A percentile compares a stretch with the other conserved stretches of the same genome.
Conservation (phyloP, 129 eudicot genomes). For the Lonicera japonica region DNA sequence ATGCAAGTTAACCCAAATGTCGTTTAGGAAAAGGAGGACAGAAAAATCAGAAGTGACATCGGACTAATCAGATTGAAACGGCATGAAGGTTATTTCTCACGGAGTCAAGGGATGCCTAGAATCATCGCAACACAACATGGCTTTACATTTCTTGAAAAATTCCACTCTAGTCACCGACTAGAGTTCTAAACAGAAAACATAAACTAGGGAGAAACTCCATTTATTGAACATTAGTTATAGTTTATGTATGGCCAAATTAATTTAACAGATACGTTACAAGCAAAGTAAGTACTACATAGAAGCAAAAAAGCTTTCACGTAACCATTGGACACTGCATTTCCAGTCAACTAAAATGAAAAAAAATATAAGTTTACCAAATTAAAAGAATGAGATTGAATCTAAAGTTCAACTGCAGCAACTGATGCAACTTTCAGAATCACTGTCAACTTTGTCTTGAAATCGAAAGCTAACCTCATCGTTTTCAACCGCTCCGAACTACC, state of each 20-base stretch:
- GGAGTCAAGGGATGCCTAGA: too few species aligned
- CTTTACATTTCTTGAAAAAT: too few species aligned
- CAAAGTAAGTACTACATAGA: not conserved
- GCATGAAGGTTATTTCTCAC: too few species aligned
- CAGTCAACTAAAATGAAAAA: not conserved
- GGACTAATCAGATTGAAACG: too few species aligned
- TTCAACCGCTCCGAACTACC: conserved; percentile 61
- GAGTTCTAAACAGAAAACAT: too few species aligned
- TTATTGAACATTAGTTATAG: not conserved
- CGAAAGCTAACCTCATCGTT: conserved; percentile 47
- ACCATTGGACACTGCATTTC: not conserved
- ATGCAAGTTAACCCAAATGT: not conserved
- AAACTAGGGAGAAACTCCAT: not conserved
- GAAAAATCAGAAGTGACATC: too few species aligned
- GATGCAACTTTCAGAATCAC: not conserved
- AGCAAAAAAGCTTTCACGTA: not conserved
- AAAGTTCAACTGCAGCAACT: not conserved
- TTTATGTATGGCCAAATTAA: not conserved
- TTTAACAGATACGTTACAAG: not conserved
- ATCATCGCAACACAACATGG: too few species aligned
- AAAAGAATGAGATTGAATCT: not conserved
- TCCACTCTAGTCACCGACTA: too few species aligned
- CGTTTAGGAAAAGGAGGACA: too few species aligned
- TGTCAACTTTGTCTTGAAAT: not conserved
- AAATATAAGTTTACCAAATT: not conserved